Percentiles rank a stretch among this genome's conserved stretches.
Conservation (phyloP, 2,329 filamentous ascomycete genomes). For the Arthrocladium fulminans region DNA sequence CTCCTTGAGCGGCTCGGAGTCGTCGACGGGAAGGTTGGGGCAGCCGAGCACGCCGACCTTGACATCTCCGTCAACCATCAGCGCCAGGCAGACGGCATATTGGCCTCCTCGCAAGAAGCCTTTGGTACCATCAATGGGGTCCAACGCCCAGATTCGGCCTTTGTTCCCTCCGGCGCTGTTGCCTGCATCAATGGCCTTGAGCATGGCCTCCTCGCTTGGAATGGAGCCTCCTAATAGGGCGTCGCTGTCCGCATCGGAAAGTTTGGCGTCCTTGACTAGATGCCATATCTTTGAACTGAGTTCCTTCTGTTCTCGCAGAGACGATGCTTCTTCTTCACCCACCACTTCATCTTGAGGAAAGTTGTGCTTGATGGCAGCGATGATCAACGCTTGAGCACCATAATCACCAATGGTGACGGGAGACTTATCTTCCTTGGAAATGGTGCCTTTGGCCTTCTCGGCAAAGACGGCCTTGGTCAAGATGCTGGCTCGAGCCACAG, state of each 20-base stretch:
- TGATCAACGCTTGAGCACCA: conserved; percentile 93
- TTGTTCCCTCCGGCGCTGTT: conserved; percentile 60
- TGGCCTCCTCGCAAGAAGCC: conserved; percentile 93
- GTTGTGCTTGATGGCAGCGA: conserved; percentile 75
- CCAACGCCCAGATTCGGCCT: conserved; percentile 88
- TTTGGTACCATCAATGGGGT: conserved; percentile 96
- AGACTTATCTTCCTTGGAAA: conserved; percentile 89
- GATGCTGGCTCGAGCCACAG: conserved; percentile 72
- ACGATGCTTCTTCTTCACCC: conserved; percentile 84
- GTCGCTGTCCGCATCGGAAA: conserved; percentile 59
- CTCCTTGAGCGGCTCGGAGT: conserved; percentile 60
- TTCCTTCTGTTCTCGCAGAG: conserved; percentile 61
- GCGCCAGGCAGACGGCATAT: conserved; percentile 86
- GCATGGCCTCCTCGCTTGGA: conserved; percentile 54
- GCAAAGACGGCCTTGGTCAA: conserved; percentile 71
- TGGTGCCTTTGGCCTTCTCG: conserved; percentile 86
- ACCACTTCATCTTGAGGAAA: conserved; percentile 90
- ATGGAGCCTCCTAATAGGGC: conserved; percentile 61
- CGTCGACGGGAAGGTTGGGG: conserved; percentile 86
- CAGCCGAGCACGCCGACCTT: conserved; percentile 91
- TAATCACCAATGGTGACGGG: conserved; percentile 98
- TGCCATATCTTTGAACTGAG: conserved; percentile 75
- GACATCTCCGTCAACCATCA: conserved; percentile 89
- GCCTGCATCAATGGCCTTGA: conserved; percentile 58
- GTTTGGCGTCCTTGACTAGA: conserved; percentile 62